A percentile compares a stretch with the other conserved stretches of the same genome.
phyloP scores from a whole-genome alignment of 176 grass and related monocot species.

The Oryza glumipatula region DNA sequence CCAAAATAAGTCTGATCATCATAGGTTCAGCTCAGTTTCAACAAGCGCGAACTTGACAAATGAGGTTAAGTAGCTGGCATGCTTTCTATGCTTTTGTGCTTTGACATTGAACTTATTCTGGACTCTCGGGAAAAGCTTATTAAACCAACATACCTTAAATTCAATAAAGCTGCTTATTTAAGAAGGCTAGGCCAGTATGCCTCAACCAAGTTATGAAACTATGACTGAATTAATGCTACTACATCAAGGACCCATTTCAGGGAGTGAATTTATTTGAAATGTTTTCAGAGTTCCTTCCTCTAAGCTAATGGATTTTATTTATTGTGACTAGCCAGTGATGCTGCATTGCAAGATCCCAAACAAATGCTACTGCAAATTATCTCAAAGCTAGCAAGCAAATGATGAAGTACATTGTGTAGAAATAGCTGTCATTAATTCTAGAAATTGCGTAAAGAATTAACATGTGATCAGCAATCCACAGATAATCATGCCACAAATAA shows the following conservation, averaged over 20 bases:
- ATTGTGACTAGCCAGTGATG: not conserved
- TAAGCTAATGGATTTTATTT: not conserved
- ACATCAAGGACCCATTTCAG: not conserved
- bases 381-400: not conserved
- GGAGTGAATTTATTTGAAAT: not conserved
- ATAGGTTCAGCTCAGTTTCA: not conserved
- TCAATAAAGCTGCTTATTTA: slow-evolving; percentile 4
- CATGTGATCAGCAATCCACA: not conserved
- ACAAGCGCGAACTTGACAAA: not conserved
- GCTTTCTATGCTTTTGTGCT: not conserved
- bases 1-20: too few relatives aligned
- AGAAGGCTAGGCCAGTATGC: not conserved
- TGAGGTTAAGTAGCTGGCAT: not conserved
- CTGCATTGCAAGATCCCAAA: not conserved
- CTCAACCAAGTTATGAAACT: not conserved
- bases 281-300: not conserved
- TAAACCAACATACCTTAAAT: not conserved
- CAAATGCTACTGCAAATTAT: not conserved
- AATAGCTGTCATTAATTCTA: not conserved
- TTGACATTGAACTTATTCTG: not conserved
- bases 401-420: not conserved
- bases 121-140: not conserved
- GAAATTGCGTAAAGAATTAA: not conserved
- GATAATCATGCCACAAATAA: not conserved
- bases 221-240: not conserved